Evolutionary conservation across 2,329 filamentous ascomycete species (phyloP).

Genomic region (Paraconiothyrium sp.): DNA sequence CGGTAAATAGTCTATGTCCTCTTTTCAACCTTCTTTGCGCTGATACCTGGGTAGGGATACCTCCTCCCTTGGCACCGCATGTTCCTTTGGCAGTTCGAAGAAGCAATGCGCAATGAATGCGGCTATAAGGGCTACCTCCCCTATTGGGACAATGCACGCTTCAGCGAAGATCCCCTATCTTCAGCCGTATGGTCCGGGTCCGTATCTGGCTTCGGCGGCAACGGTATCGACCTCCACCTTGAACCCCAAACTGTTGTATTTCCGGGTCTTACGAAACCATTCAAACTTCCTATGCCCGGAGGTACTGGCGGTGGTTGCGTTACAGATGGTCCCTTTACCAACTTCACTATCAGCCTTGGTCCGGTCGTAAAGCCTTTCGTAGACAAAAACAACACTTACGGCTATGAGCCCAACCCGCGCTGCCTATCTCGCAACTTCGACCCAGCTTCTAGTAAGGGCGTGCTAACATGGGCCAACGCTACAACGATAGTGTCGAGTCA

Average conservation of each 20-base stretch:
- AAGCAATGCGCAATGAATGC: constrained; percentile 31
- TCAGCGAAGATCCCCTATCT: constrained; percentile 36
- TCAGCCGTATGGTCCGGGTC: constrained; percentile 34
- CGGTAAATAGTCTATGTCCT: background rate
- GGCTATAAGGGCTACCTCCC: constrained; percentile 30
- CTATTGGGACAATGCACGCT: constrained; percentile 31
- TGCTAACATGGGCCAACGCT: constrained; percentile 30
- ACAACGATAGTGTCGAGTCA: constrained; percentile 52
- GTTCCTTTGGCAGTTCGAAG: constrained; percentile 27
- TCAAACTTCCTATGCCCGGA: constrained; percentile 17
- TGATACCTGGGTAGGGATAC: constrained; percentile 15
- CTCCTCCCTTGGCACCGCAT: constrained; percentile 32
- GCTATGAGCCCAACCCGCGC: constrained; percentile 36
- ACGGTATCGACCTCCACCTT: constrained; percentile 25
- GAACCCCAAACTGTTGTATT: constrained; percentile 37
- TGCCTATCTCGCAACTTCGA: constrained; percentile 47
- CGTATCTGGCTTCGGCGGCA: constrained; percentile 44
- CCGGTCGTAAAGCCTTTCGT: constrained; percentile 52
- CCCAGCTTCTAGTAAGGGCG: constrained; percentile 40
- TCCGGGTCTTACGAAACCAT: constrained; percentile 17
- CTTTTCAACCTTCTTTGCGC: background rate
- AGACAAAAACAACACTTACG: constrained; percentile 26
- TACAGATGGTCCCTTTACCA: constrained; percentile 22
- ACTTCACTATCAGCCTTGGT: constrained; percentile 53
- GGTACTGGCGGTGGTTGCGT: constrained; percentile 31